Evolutionary conservation across 2,329 filamentous ascomycete species (phyloP).

Genomic region (Salinomyces thailandicus): DNA sequence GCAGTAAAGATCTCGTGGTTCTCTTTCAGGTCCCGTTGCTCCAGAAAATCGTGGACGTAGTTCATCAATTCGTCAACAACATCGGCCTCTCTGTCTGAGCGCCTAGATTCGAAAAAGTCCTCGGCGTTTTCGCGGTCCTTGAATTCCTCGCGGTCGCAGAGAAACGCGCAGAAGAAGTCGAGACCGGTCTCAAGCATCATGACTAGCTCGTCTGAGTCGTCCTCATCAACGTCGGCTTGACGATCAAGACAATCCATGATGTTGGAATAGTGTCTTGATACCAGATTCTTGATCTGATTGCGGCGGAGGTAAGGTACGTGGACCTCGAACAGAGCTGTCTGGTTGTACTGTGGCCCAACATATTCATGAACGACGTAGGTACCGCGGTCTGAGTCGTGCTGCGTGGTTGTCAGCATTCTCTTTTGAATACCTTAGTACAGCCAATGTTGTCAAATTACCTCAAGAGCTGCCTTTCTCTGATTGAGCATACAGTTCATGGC

Average conservation of each 20-base stretch:
- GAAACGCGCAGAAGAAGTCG: constrained; percentile 1
- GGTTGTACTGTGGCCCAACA: background rate
- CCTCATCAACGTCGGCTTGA: constrained; percentile 1
- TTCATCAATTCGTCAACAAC: background rate
- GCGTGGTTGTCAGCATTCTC: background rate
- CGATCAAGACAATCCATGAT: constrained; percentile 1
- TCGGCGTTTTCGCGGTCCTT: background rate
- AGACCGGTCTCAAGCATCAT: background rate
- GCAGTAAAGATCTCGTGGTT: constrained; percentile 3
- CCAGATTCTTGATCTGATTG: background rate
- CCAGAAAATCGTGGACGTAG: background rate
- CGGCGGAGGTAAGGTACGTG: background rate
- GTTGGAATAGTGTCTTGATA: constrained; percentile 1
- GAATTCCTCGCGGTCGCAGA: constrained; percentile 2
- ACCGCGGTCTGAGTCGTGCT: constrained; percentile 4
- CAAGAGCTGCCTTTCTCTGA: background rate
- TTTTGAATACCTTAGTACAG: background rate
- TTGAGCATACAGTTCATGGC: constrained; percentile 4
- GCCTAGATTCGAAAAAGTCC: background rate
- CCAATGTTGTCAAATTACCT: too few species aligned
- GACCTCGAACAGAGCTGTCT: constrained; percentile 1
- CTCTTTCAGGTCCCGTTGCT: constrained; percentile 1
- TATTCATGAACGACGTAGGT: constrained; percentile 6
- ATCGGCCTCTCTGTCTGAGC: background rate
- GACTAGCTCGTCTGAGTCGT: background rate